Percentiles rank a stretch among this genome's conserved stretches.
phyloP scores from a whole-genome alignment of 345 rosid genomes.

The Heritiera littoralis region DNA sequence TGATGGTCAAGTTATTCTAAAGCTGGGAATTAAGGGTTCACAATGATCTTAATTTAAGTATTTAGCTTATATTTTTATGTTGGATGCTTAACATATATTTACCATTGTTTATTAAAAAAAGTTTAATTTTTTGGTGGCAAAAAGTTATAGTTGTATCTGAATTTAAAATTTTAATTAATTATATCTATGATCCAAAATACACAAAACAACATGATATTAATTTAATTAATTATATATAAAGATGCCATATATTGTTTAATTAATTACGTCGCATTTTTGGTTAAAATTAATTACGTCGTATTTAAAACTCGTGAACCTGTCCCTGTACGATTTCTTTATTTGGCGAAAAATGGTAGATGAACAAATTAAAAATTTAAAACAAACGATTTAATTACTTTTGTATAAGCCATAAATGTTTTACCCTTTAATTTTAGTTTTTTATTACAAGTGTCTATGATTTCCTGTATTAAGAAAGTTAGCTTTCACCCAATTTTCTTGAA shows the following conservation, averaged over 20 bases:
- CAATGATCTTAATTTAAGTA: too few species aligned
- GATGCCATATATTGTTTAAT: background rate
- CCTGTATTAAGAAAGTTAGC: too few species aligned
- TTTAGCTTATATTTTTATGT: background rate
- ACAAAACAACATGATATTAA: background rate
- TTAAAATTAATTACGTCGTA: background rate
- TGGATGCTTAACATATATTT: background rate
- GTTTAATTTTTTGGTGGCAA: background rate
- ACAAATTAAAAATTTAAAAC: background rate
- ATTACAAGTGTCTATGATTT: too few species aligned
- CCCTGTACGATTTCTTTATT: background rate
- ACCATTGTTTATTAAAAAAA: background rate
- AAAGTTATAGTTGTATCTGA: background rate
- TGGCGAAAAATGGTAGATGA: background rate
- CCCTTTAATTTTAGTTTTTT: background rate
- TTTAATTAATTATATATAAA: background rate
- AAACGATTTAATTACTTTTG: background rate
- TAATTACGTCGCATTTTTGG: background rate
- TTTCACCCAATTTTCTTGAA: background rate
- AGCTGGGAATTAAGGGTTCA: too few species aligned
- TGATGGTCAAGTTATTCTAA: too few species aligned
- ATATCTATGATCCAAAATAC: background rate
- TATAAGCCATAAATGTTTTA: background rate
- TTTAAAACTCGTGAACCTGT: background rate
- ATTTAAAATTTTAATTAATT: background rate